Conservation (phyloP, 2,329 filamentous ascomycete species). For the Trichophaea hybrida region DNA sequence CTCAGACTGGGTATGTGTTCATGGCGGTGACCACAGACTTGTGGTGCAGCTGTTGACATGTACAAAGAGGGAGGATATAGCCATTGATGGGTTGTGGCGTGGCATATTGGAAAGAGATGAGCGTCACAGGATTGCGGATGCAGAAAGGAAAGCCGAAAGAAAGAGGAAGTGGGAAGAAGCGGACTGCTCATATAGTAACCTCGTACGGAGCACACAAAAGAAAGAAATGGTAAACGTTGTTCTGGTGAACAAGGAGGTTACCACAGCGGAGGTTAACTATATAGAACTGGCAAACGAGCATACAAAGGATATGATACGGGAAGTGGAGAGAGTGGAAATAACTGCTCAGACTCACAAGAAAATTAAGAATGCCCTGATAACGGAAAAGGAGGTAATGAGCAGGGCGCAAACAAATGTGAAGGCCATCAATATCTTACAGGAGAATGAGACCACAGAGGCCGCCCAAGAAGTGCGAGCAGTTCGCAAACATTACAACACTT, state of each 20-base stretch:
- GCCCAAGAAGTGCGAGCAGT: background rate
- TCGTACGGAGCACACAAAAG: background rate
- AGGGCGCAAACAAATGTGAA: conserved; percentile 9
- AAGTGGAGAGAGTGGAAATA: no score
- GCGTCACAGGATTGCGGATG: conserved; percentile 23
- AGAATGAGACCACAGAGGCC: background rate
- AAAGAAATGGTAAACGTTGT: background rate
- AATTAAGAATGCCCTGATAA: no score
- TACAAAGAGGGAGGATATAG: conserved; percentile 51
- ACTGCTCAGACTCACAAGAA: no score
- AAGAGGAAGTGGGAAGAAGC: conserved; percentile 12
- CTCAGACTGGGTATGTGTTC: conserved; percentile 93
- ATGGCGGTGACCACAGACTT: conserved; percentile 55
- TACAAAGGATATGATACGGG: no score
- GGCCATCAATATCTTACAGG: conserved; percentile 8
- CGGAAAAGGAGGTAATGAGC: background rate
- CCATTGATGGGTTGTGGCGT: conserved; percentile 50
- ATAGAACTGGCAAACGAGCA: no score
- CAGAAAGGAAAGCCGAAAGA: conserved; percentile 25
- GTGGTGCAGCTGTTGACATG: conserved; percentile 60
- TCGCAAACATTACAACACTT: background rate
- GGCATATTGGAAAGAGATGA: conserved; percentile 28
- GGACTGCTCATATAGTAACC: conserved; percentile 2
- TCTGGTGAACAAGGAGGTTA: background rate
- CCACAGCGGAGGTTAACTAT: background rate